Conservation (phyloP, 768 basidiomycete species). For the Pleurotus salmoneostramineus region DNA sequence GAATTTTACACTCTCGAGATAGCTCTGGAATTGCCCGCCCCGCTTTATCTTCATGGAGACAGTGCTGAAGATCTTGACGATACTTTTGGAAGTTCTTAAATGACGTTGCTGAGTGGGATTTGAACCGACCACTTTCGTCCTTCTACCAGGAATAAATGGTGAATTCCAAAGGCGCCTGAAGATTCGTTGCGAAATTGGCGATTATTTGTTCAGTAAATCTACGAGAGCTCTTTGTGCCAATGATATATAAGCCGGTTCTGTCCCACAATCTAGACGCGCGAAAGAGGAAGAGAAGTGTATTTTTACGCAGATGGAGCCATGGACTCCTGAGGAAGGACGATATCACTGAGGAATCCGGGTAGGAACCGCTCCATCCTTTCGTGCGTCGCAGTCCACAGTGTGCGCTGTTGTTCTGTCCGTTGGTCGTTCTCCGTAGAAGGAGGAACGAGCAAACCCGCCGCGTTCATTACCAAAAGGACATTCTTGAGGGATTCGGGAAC, state of each 20-base stretch:
- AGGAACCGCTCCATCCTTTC: conserved; percentile 89
- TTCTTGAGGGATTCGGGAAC: conserved; percentile 97
- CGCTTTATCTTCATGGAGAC: not conserved
- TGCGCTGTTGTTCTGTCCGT: conserved; percentile 58
- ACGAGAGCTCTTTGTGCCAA: not conserved
- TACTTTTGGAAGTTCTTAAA: no score
- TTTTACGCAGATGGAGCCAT: no score
- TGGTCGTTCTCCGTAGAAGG: conserved; percentile 41
- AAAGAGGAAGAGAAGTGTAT: not conserved
- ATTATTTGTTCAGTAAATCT: no score
- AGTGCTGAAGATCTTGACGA: no score
- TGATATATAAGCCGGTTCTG: not conserved
- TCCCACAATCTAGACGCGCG: not conserved
- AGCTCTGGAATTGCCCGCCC: no score
- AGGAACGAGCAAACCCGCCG: conserved; percentile 78
- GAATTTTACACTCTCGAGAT: not conserved
- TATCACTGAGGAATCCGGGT: conserved; percentile 80
- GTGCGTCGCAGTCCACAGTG: conserved; percentile 81
- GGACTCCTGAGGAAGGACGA: conserved; percentile 42
- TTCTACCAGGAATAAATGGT: no score
- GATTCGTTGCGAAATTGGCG: no score
- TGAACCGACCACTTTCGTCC: no score
- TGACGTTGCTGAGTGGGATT: no score
- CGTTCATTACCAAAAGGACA: conserved; percentile 93
- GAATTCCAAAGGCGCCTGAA: no score